These are phyloP conservation scores for Cyclotella baltica DNA, from an alignment of 108 stramenopile genomes.

Conservation along the genomic window DNA sequence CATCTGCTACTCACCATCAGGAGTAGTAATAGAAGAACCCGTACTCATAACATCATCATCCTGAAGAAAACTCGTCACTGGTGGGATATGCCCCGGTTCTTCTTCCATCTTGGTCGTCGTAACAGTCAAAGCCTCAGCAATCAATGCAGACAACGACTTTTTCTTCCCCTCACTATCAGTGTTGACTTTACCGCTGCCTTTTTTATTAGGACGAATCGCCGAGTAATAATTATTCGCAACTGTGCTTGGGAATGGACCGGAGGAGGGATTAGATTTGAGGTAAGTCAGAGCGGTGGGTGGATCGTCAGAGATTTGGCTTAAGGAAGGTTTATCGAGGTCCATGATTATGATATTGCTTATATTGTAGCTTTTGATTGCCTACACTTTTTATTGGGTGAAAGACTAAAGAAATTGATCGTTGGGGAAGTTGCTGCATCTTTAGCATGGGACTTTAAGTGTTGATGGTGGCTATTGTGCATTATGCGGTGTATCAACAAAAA, in stretches of 20 bases:
- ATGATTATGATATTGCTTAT: too few species aligned
- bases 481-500: too few species aligned
- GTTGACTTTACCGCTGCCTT: too few species aligned
- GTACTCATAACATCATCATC: conserved; percentile 2
- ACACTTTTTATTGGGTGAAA: too few species aligned
- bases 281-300: neutral
- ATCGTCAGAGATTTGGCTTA: neutral
- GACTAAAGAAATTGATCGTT: too few species aligned
- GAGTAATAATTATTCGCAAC: conserved; percentile 5
- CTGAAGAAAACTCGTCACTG: conserved; percentile 12
- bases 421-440: too few species aligned
- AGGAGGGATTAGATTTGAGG: neutral
- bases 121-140: neutral
- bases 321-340: conserved; percentile 2
- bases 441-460: too few species aligned
- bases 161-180: neutral
- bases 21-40: neutral
- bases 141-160: neutral
- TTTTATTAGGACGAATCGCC: neutral
- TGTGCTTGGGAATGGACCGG: conserved; percentile 4
- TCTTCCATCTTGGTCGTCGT: neutral
- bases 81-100: conserved; percentile 6
- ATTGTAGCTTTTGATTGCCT: too few species aligned
- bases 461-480: too few species aligned
- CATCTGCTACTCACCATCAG: neutral